Base-by-base conservation (phyloP, 306 rosid species). In the Lathyrus aphaca region DNA sequence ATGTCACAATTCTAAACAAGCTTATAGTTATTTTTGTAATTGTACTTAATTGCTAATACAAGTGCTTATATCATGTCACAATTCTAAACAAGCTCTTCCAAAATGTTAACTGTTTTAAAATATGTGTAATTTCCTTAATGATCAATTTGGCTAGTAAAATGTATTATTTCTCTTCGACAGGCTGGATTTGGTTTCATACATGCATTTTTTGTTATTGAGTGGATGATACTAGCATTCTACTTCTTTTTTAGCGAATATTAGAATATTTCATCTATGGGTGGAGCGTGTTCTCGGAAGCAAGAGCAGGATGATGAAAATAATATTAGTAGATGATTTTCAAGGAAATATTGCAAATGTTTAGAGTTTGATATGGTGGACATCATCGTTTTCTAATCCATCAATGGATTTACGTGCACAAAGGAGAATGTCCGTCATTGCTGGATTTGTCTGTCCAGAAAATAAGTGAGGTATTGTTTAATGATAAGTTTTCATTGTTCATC, bases 281-380 rank as follows among this genome's bases (percentile, higher is more conserved):
- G n/a, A n/a, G n/a, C n/a, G n/a, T n/a, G n/a, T n/a, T n/a, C n/a
- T n/a, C n/a, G n/a, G n/a, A n/a, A n/a, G n/a, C n/a, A n/a, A n/a
- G n/a, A n/a, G n/a, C n/a, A n/a, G 86, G 82, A 46, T 71, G 88
- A 80, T 49, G 97, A 82, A 60, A 86, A 86, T 53, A 44, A 61
- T 75, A 59, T 78, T 45, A 58, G 18, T n/a, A 78, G 81, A 53
- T 91, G 88, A 50, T 21, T 78, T 50, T 76, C 89, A 40, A 73
- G 85, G 62, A 86, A 80, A 75, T 90, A 81, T 79, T 67, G 81
- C 83, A 93, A 84, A 81, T 90, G 86, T 77, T 90, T 90, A 79
- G 90, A 96, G 78, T 90, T 92, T 7, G 88, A 87, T n/a, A 82
- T 85, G 97, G 97, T 80, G 86, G 86, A 71, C 86, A 46, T 88